Percentiles rank a stretch among this genome's conserved stretches.
These are phyloP conservation scores for Rhodomyrtus tomentosa DNA, from an alignment of 345 rosid species.

Conservation along the genomic window DNA sequence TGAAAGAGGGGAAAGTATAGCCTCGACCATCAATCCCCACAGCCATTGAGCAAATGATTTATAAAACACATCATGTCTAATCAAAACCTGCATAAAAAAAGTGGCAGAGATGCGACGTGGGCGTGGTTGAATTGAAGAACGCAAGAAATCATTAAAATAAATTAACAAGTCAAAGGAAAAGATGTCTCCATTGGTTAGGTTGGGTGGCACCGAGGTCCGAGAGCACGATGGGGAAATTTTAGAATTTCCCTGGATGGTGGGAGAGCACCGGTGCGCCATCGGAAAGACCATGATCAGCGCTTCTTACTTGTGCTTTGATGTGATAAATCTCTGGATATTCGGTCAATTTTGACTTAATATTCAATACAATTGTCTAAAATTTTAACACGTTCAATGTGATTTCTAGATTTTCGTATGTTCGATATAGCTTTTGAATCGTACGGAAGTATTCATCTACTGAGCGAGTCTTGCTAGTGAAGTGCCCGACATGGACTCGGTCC, in stretches of 20 bases:
- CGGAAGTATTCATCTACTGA: no score
- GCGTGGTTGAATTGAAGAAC: neutral
- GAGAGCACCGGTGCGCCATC: neutral
- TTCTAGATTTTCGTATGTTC: no score
- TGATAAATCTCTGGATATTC: no score
- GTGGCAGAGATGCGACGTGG: neutral
- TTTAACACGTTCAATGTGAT: no score
- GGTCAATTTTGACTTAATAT: no score
- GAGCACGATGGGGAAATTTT: neutral
- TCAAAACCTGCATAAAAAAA: neutral
- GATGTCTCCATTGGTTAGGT: neutral
- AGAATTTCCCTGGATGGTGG: neutral
- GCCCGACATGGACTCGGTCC: neutral
- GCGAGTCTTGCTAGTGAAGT: no score
- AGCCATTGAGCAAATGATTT: neutral
- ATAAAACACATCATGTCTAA: neutral
- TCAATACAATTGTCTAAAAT: no score
- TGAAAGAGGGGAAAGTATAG: neutral
- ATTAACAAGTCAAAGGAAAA: accelerated
- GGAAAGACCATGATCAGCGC: neutral
- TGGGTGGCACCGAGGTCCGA: neutral
- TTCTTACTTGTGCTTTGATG: neutral
- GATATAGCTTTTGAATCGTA: no score
- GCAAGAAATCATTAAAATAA: neutral
- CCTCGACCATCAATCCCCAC: neutral